phyloP scores from a whole-genome alignment of 2,329 filamentous ascomycete species.

The Fusarium acutatum region DNA sequence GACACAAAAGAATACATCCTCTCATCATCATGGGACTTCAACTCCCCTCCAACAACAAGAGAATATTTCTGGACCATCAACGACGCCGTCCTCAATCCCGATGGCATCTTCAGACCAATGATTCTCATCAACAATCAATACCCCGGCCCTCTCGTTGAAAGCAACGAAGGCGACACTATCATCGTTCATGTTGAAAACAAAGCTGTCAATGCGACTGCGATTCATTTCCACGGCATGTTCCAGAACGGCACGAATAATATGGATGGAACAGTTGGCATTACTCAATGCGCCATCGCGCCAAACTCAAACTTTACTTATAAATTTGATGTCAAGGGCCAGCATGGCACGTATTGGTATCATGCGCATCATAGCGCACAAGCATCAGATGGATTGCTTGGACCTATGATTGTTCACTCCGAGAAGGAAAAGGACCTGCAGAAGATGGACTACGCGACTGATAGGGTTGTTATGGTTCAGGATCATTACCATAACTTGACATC shows the following conservation, averaged over 20 bases:
- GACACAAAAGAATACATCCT: slow-evolving; percentile 64
- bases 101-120: slow-evolving; percentile 65
- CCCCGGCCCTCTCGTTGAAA: slow-evolving; percentile 76
- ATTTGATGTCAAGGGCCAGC: slow-evolving; percentile 67
- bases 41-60: slow-evolving; percentile 58
- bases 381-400: slow-evolving; percentile 73
- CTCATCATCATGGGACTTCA: slow-evolving; percentile 63
- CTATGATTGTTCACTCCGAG: slow-evolving; percentile 71
- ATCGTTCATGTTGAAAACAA: slow-evolving; percentile 75
- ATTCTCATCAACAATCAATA: slow-evolving; percentile 80
- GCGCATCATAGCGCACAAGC: slow-evolving; percentile 72
- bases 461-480: slow-evolving; percentile 74
- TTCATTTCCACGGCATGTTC: slow-evolving; percentile 83
- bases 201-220: slow-evolving; percentile 69
- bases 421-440: slow-evolving; percentile 46
- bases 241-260: slow-evolving; percentile 79
- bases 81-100: slow-evolving; percentile 67
- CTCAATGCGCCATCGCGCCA: slow-evolving; percentile 72
- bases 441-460: slow-evolving; percentile 54
- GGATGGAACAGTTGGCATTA: slow-evolving; percentile 75
- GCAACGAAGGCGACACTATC: slow-evolving; percentile 77
- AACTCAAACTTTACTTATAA: slow-evolving; percentile 71
- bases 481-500: slow-evolving; percentile 72
- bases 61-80: slow-evolving; percentile 69
- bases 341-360: slow-evolving; percentile 68